These are phyloP conservation scores for Alternaria viburni DNA, from an alignment of 2,329 filamentous ascomycete species.

Conservation along the genomic window DNA sequence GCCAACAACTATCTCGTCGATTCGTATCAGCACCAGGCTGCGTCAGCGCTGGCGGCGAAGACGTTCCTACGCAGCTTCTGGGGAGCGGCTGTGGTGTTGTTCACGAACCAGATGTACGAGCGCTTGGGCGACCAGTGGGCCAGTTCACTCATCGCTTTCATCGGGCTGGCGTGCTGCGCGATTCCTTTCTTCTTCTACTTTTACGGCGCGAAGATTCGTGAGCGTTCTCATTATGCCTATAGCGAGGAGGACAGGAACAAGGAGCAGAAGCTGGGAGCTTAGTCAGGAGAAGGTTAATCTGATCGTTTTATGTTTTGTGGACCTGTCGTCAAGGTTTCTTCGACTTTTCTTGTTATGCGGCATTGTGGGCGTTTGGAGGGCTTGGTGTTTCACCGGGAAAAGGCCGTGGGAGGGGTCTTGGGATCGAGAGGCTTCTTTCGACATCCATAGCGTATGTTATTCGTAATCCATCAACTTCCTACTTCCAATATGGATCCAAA, in stretches of 20 bases:
- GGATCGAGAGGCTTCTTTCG: neutral
- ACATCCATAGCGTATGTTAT: neutral
- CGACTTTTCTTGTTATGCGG: conserved; percentile 6
- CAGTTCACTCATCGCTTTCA: conserved; percentile 72
- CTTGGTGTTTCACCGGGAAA: neutral
- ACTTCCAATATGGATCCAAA: neutral
- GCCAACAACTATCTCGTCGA: conserved; percentile 63
- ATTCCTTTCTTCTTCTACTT: conserved; percentile 86
- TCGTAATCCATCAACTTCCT: neutral
- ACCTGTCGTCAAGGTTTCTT: neutral
- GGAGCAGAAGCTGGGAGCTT: conserved; percentile 31
- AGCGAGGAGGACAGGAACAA: conserved; percentile 59
- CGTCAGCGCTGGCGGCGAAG: conserved; percentile 81
- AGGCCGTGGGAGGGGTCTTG: neutral
- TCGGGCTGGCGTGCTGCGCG: conserved; percentile 76
- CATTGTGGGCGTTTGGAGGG: conserved; percentile 14
- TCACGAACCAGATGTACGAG: conserved; percentile 75
- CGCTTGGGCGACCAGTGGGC: conserved; percentile 79
- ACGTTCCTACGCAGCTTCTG: conserved; percentile 81
- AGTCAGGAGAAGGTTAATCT: neutral
- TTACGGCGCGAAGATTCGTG: conserved; percentile 74
- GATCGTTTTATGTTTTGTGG: conserved; percentile 2
- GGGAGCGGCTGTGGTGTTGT: conserved; percentile 78
- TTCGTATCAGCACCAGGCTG: conserved; percentile 75
- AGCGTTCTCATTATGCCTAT: conserved; percentile 75